Percentiles rank a stretch among this genome's conserved stretches.
These are phyloP conservation scores for Quercus rubra DNA, from an alignment of 306 rosid species.

Conservation along the genomic window DNA sequence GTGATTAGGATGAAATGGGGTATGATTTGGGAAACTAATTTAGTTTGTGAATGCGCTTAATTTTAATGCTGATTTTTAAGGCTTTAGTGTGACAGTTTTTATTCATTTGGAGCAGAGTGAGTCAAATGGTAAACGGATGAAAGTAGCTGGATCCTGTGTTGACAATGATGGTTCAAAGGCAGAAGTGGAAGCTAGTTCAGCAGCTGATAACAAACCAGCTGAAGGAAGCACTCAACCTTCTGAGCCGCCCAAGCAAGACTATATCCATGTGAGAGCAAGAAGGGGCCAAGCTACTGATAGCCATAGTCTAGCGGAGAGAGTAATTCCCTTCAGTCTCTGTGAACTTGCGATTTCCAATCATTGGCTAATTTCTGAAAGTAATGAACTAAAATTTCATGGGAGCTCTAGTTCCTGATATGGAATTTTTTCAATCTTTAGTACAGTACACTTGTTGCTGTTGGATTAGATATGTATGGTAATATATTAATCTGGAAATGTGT, in stretches of 20 bases:
- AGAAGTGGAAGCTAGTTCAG: constrained; percentile 52
- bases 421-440: neutral
- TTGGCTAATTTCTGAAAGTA: neutral
- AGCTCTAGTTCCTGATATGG: constrained; percentile 8
- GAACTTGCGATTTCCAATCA: constrained; percentile 12
- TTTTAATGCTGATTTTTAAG: neutral
- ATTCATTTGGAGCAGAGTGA: constrained; percentile 36
- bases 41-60: neutral
- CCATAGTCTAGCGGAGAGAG: constrained; percentile 95
- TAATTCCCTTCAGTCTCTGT: constrained; percentile 26
- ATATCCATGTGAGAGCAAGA: constrained; percentile 92
- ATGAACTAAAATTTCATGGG: neutral
- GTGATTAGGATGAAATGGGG: neutral
- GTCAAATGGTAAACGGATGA: constrained; percentile 50
- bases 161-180: constrained; percentile 34
- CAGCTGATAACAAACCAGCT: constrained; percentile 39
- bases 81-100: neutral
- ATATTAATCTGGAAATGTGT: neutral
- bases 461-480: neutral
- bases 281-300: constrained; percentile 99
- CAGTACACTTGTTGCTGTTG: neutral
- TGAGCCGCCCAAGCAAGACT: constrained; percentile 78
- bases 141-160: constrained; percentile 32
- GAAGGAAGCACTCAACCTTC: constrained; percentile 45
- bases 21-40: neutral